These are phyloP conservation scores for Eutrema heterophyllum DNA, from an alignment of 345 rosid species.

Conservation along the genomic window DNA sequence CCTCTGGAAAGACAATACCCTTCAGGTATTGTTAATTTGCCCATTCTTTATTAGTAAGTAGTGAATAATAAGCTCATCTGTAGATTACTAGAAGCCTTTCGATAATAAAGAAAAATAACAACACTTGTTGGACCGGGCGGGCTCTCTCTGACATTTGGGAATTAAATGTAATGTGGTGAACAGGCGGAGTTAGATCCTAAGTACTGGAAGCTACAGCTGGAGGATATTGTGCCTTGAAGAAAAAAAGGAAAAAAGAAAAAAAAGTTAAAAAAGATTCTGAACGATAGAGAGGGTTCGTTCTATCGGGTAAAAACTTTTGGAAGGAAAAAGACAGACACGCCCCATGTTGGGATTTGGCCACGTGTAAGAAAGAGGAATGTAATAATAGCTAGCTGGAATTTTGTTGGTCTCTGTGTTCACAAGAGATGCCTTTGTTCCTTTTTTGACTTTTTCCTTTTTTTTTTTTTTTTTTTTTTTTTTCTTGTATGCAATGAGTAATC, in stretches of 20 bases:
- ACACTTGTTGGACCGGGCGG: too few relatives aligned
- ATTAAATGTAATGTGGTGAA: neutral
- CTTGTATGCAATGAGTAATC: neutral
- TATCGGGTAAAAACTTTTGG: neutral
- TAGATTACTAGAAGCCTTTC: too few relatives aligned
- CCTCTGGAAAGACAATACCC: constrained; percentile 38
- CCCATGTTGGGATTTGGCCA: neutral
- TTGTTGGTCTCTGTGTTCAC: neutral
- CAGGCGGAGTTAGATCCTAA: constrained; percentile 33
- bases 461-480: neutral
- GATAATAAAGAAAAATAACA: too few relatives aligned
- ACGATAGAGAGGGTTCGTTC: neutral
- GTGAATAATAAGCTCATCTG: too few relatives aligned
- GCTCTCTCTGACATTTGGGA: too few relatives aligned
- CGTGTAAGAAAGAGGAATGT: neutral
- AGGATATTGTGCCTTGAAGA: constrained; percentile 9
- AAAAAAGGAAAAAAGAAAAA: neutral
- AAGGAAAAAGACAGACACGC: neutral
- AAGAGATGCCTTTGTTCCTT: constrained; percentile 17
- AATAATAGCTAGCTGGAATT: neutral
- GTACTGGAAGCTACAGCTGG: constrained; percentile 34
- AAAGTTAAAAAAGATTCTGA: neutral
- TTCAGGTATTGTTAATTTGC: constrained; percentile 27
- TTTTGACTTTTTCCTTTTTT: neutral
- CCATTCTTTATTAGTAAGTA: too few relatives aligned